These are phyloP conservation scores for Rubroshorea leprosula DNA, from an alignment of 345 rosid genomes.

Conservation along the genomic window DNA sequence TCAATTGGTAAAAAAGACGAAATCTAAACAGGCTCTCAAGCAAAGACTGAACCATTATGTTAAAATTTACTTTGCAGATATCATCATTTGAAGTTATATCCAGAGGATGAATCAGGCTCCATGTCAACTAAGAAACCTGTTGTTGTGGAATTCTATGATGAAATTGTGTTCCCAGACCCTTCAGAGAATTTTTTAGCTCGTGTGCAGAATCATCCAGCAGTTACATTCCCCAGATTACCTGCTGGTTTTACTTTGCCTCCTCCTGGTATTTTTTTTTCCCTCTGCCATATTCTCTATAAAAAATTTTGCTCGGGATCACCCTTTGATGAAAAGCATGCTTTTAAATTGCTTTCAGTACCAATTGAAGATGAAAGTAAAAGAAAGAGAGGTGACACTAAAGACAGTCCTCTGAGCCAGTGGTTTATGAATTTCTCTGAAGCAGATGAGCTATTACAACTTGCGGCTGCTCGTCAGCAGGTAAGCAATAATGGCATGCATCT, in stretches of 20 bases:
- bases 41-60: background rate
- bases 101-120: conserved; percentile 58
- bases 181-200: conserved; percentile 54
- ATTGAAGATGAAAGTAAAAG: conserved; percentile 34
- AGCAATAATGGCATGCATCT: conserved; percentile 4
- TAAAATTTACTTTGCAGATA: conserved; percentile 31
- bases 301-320: conserved; percentile 6
- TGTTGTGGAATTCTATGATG: conserved; percentile 57
- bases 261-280: conserved; percentile 34
- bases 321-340: conserved; percentile 10
- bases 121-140: conserved; percentile 68
- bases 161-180: conserved; percentile 68
- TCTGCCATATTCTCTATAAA: background rate
- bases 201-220: conserved; percentile 61
- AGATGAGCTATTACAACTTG: conserved; percentile 61
- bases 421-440: conserved; percentile 67
- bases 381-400: conserved; percentile 61
- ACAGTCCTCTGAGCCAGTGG: conserved; percentile 48
- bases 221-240: conserved; percentile 55
- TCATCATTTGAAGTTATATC: conserved; percentile 59
- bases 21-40: too few species aligned
- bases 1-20: too few species aligned
- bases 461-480: conserved; percentile 76
- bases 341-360: conserved; percentile 28
- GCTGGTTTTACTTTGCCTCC: conserved; percentile 52